A percentile compares a stretch with the other conserved stretches of the same genome.
Evolutionary conservation across 2,329 filamentous ascomycete genomes (phyloP).

Genomic region (Phyllosticta capitalensis): DNA sequence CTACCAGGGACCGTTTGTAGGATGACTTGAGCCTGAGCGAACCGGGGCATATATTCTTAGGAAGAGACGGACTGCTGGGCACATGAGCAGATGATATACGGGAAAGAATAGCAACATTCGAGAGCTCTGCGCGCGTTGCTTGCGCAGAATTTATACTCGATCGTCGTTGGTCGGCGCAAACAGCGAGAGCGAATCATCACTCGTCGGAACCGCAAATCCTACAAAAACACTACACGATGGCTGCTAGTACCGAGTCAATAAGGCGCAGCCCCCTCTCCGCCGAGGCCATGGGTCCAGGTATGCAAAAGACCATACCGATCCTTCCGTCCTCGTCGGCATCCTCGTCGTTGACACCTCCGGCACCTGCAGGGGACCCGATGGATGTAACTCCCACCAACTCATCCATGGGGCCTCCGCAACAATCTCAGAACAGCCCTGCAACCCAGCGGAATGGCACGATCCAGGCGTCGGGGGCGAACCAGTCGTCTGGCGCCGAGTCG

Average conservation of each 20-base stretch:
- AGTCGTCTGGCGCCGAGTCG: constrained; percentile 19
- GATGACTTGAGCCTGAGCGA: constrained; percentile 5
- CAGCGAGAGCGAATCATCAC: not conserved
- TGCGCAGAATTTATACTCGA: not conserved
- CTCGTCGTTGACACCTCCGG: constrained; percentile 24
- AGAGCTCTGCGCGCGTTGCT: not conserved
- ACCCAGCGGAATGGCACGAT: constrained; percentile 32
- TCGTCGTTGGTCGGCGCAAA: not conserved
- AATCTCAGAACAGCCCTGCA: constrained; percentile 35
- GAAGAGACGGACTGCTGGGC: not conserved
- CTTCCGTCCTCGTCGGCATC: constrained; percentile 38
- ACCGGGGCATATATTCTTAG: constrained; percentile 5
- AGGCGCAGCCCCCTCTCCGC: constrained; percentile 38
- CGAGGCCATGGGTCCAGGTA: constrained; percentile 32
- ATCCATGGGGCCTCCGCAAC: constrained; percentile 37
- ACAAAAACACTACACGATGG: constrained; percentile 24
- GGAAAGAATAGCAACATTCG: not conserved
- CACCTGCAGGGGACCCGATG: constrained; percentile 44
- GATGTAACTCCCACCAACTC: constrained; percentile 42
- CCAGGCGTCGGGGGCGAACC: constrained; percentile 10
- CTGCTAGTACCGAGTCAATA: constrained; percentile 34
- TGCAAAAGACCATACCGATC: constrained; percentile 44
- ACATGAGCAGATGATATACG: not conserved
- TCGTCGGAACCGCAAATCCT: constrained; percentile 7
- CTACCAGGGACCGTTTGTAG: not conserved